Conservation (phyloP, 768 basidiomycete genomes). For the Neoboletus brunneissimus region DNA sequence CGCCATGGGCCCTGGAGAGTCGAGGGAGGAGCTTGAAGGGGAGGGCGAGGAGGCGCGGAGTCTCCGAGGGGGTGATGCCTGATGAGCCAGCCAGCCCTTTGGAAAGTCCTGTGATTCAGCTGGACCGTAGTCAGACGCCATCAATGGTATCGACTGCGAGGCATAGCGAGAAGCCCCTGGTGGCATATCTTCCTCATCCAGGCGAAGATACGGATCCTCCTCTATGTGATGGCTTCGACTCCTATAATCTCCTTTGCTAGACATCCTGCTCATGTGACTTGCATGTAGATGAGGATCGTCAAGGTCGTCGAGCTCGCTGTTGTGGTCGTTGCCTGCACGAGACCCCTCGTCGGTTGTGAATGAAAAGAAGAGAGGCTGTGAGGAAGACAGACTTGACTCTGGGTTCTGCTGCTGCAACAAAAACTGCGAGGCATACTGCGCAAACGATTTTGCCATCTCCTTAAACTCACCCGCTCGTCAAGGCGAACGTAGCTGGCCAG, state of each 20-base stretch:
- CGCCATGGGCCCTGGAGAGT: conserved; percentile 34
- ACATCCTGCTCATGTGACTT: conserved; percentile 31
- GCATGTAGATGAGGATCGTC: conserved; percentile 73
- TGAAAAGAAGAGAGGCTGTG: conserved; percentile 85
- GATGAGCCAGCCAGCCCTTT: conserved; percentile 70
- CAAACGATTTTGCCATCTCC: conserved; percentile 66
- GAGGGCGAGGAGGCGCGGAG: conserved; percentile 43
- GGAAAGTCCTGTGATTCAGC: conserved; percentile 42
- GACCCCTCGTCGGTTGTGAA: conserved; percentile 74
- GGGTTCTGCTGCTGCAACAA: conserved; percentile 56
- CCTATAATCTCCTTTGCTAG: conserved; percentile 28
- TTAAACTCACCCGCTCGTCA: conserved; percentile 17
- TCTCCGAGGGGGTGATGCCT: conserved; percentile 57
- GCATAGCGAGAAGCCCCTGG: conserved; percentile 36
- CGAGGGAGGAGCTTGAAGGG: conserved; percentile 32
- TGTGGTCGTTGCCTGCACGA: conserved; percentile 46
- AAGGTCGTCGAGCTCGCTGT: conserved; percentile 61
- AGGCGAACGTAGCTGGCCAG: conserved; percentile 12
- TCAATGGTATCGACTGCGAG: conserved; percentile 36
- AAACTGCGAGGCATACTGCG: conserved; percentile 80
- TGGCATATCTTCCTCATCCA: conserved; percentile 64
- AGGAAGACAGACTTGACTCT: conserved; percentile 55
- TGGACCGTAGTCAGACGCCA: conserved; percentile 33
- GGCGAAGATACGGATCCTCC: conserved; percentile 73
- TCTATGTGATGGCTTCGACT: conserved; percentile 41